Base-by-base conservation (phyloP, 176 grass and related monocot species). In the Alopecurus myosuroides region DNA sequence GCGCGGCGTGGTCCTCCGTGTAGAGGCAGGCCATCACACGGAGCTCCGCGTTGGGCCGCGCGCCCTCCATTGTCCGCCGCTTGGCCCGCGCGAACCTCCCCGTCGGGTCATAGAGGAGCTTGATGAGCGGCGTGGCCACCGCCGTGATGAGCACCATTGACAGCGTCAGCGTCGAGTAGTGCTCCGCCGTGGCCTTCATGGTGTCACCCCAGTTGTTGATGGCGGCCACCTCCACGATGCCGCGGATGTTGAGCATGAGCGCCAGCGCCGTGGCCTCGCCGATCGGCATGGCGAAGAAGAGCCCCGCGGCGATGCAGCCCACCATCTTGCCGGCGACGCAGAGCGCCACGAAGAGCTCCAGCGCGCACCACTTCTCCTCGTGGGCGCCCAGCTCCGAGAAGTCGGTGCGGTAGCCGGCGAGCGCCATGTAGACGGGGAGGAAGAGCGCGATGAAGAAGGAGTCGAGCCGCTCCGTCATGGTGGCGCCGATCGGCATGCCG, bases 401-500 rank as follows among this genome's bases (percentile, higher is more conserved):
- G 79, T 94, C 80, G n/a, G 90, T 90, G 49, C 94, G 85, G 78
- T 94, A 97, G 1, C 92, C 94, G 1, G 94, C 88, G 2, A 94
- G 82, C 68, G 87, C 90, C 40, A 89, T 82, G 80, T 92, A 97
- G 3, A 94, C 71, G 1, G 94, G 92, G 2, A 94, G 76, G 82
- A 94, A 97, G 23, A 97, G 44, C 46, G 84, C 84, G 57, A 85
- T 91, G 88, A 92, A 94, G 77, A 90, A 88, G 22, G 92, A 92
- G 46, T 97, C 94, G 30, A 97, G 76, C n/a, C 86, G 75, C 77
- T 97, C 90, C 26, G 68, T 94, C 85, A 97, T 75, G 28, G 94
- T 97, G 48, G 80, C 88, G 17, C 94, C 90, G 52, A 97, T 77
- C 7, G 94, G 94, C 94, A 97, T 94, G 68, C 94, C 92, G 4